Conservation (phyloP, 2,329 filamentous ascomycete species). For the Fusarium incarnatum region DNA sequence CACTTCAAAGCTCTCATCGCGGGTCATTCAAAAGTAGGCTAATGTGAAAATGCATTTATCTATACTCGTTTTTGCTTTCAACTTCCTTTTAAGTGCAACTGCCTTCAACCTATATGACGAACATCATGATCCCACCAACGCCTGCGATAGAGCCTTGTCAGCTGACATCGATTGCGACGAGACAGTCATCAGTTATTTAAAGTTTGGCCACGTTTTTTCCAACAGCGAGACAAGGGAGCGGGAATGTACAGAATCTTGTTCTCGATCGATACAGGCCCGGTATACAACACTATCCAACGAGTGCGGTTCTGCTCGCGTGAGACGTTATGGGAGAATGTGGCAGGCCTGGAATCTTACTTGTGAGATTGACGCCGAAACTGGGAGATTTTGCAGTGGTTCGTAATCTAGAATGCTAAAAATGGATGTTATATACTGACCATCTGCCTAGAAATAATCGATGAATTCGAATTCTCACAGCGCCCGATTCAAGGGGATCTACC, state of each 20-base stretch:
- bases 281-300: not conserved
- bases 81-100: fast-evolving
- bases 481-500: not conserved
- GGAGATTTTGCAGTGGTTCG: not conserved
- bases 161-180: not conserved
- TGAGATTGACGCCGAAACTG: fast-evolving
- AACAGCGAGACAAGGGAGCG: fast-evolving
- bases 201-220: not conserved
- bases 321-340: not conserved
- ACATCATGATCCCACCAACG: not conserved
- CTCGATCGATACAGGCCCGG: not conserved
- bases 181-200: not conserved
- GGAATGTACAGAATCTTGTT: not conserved
- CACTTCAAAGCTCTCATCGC: too few relatives aligned
- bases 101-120: not conserved
- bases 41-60: not conserved
- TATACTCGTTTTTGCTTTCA: fast-evolving
- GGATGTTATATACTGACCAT: not conserved
- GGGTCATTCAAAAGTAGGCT: fast-evolving
- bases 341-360: not conserved
- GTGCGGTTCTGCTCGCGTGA: not conserved
- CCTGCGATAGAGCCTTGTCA: not conserved
- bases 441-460: not conserved
- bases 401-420: not conserved
- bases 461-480: not conserved